phyloP scores from a whole-genome alignment of 2,329 filamentous ascomycete genomes.

The Basipetospora chlamydospora region DNA sequence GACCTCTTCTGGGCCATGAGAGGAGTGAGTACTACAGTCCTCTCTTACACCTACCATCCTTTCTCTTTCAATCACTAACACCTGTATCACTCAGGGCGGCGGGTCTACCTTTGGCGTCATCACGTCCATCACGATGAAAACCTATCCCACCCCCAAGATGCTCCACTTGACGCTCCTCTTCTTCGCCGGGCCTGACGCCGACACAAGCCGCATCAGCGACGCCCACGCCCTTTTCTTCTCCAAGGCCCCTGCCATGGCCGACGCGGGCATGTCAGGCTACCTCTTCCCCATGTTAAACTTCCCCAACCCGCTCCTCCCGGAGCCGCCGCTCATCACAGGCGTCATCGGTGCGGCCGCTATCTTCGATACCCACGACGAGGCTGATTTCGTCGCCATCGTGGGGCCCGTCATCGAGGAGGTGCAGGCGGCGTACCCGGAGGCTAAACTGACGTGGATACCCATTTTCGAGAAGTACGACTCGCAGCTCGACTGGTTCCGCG shows the following conservation, averaged over 20 bases:
- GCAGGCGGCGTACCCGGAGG: background rate
- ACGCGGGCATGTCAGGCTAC: slow-evolving; percentile 37
- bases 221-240: slow-evolving; percentile 22
- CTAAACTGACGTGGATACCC: background rate
- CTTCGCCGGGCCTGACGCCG: background rate
- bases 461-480: slow-evolving; percentile 14
- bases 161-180: slow-evolving; percentile 9
- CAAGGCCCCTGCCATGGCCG: slow-evolving; percentile 29
- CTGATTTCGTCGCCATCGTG: slow-evolving; percentile 1
- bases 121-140: slow-evolving; percentile 39
- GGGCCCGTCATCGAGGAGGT: slow-evolving; percentile 1
- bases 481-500: slow-evolving; percentile 22
- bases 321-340: background rate
- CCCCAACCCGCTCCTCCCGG: slow-evolving; percentile 14
- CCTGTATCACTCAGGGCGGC: slow-evolving; percentile 32
- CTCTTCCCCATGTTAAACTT: slow-evolving; percentile 21
- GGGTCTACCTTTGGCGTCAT: slow-evolving; percentile 48
- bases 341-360: slow-evolving; percentile 3
- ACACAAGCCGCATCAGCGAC: slow-evolving; percentile 9
- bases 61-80: background rate
- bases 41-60: background rate
- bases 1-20: slow-evolving; percentile 52
- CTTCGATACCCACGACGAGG: background rate
- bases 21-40: slow-evolving; percentile 28
- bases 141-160: slow-evolving; percentile 27